Conservation (phyloP, 495 filamentous ascomycete genomes). For the Talaromyces liani region DNA sequence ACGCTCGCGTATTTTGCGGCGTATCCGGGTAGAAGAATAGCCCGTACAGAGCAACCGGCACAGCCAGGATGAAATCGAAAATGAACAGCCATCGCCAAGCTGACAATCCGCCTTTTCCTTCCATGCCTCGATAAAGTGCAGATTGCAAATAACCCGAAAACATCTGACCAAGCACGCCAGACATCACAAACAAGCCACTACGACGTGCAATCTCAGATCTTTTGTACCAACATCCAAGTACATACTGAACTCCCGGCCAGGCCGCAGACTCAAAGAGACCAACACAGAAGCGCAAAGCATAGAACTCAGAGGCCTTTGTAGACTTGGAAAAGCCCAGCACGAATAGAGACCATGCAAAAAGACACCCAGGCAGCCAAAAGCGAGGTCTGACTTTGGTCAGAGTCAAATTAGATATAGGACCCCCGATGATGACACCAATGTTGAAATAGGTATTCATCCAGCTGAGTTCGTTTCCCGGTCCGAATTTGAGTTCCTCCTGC, state of each 20-base stretch:
- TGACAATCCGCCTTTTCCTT: constrained; percentile 4
- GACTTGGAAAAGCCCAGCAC: constrained; percentile 4
- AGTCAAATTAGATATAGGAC: constrained; percentile 43
- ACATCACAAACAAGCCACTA: constrained; percentile 8
- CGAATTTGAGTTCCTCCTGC: constrained; percentile 24
- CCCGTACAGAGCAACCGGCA: constrained; percentile 9
- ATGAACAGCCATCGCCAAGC: constrained; percentile 14
- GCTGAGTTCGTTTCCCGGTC: constrained; percentile 27
- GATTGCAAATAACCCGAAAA: constrained; percentile 7
- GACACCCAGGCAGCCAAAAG: constrained; percentile 33
- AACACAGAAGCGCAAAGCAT: constrained; percentile 5
- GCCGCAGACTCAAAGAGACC: constrained; percentile 8
- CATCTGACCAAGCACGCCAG: constrained; percentile 9
- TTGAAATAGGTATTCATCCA: constrained; percentile 37
- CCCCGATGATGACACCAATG: constrained; percentile 43
- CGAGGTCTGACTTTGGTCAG: constrained; percentile 37
- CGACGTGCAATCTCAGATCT: constrained; percentile 10
- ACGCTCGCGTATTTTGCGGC: background rate
- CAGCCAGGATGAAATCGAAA: constrained; percentile 12
- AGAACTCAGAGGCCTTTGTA: background rate
- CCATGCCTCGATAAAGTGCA: constrained; percentile 6
- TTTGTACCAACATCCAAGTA: constrained; percentile 10
- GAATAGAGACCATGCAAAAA: constrained; percentile 5
- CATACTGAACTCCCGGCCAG: background rate
- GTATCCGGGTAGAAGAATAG: constrained; percentile 10